A percentile compares a stretch with the other conserved stretches of the same genome.
Conservation (phyloP, 495 filamentous ascomycete species). For the Opeltia flavorubescens region DNA sequence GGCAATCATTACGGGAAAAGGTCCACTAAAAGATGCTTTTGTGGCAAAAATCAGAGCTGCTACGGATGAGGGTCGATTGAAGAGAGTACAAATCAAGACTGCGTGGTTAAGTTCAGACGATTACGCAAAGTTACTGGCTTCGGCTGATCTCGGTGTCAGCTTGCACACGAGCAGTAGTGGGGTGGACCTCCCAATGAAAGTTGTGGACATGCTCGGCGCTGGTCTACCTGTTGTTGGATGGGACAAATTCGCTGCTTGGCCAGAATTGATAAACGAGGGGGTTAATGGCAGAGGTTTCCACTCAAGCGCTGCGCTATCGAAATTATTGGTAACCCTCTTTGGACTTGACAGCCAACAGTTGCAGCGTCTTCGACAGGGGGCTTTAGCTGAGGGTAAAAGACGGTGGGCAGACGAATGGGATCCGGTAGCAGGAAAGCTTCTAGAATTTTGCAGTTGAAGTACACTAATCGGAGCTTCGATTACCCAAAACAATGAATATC, state of each 20-base stretch:
- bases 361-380: constrained; percentile 51
- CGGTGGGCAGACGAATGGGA: constrained; percentile 97
- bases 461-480: background rate
- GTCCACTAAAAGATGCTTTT: constrained; percentile 69
- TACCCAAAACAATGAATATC: background rate
- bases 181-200: constrained; percentile 97
- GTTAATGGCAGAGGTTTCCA: constrained; percentile 73
- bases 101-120: constrained; percentile 72
- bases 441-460: constrained; percentile 35
- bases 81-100: constrained; percentile 56
- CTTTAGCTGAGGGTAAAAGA: constrained; percentile 55
- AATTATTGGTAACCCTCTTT: constrained; percentile 48
- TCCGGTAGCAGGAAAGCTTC: constrained; percentile 53
- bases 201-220: constrained; percentile 95
- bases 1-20: constrained; percentile 89
- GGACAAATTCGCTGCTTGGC: constrained; percentile 68
- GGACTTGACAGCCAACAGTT: constrained; percentile 37
- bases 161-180: constrained; percentile 87
- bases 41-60: constrained; percentile 45
- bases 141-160: constrained; percentile 80
- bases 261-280: constrained; percentile 74
- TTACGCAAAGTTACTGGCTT: constrained; percentile 76
- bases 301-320: constrained; percentile 44
- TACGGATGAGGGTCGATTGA: constrained; percentile 41
- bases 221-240: constrained; percentile 86